Base-by-base conservation (phyloP, 441 rosid genomes). In the Aleurites moluccanus region DNA sequence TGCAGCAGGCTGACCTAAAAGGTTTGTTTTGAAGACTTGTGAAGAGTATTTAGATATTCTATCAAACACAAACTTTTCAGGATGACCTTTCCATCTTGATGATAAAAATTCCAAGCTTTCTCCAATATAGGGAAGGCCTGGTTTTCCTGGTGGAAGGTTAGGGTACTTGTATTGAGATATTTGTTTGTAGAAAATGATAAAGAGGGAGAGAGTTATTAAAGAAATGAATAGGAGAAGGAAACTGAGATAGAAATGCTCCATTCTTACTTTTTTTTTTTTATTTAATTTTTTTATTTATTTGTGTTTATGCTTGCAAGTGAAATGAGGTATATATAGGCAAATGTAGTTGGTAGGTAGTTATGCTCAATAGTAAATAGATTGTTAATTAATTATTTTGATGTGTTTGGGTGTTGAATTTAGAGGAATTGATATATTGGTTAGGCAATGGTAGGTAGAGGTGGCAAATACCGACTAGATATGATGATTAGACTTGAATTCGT, bases 61-160 rank as follows among this genome's bases (percentile, higher is more conserved):
- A 52, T 87, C 85, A 2, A 73, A 78, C 21, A 87, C 27, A 78
- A 85, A 87, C 82, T 75, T 86, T 77, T 87, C 86, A 0, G 89
- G 90, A 30, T 76, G 77, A 28, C 90, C 90, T 42, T 81, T 80
- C 77, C 85, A 75, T 13, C 90, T 86, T 0, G 80, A 35, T 55
- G 76, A 70, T 40, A 87, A 71, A 73, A 83, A 85, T 16, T 82
- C 83, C 10, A 83, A 73, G 82, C 84, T 87, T 44, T 87, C 90
- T 0, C 90, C 90, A 21, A 76, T 0, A 30, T 30, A 30, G 33
- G 90, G 90, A 42, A 83, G 67, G 14, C 87, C 88, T 23, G 59
- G 68, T 27, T 60, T 61, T 35, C 90, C 90, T 3, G 90, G 88
- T 35, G 14, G 90, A 5, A 85, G 87, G 61, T 82, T 79, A 0